Percentiles rank a stretch among this genome's conserved stretches.
These are phyloP conservation scores for apple (Malus domestica) DNA, from an alignment of 306 rosid genomes.

Conservation along the genomic window DNA sequence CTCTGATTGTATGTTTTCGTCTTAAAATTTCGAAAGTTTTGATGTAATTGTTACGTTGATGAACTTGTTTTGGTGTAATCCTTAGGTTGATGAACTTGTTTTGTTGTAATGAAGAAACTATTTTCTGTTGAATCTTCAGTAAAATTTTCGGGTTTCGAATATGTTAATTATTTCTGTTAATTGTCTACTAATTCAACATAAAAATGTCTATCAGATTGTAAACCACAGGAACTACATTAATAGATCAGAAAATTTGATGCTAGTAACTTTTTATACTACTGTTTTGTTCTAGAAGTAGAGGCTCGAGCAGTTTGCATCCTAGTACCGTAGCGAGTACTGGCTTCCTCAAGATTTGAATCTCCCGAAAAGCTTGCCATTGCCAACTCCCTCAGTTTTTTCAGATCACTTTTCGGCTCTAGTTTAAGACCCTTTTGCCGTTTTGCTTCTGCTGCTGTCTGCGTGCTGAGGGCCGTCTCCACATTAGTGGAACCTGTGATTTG, in stretches of 20 bases:
- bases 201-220: background rate
- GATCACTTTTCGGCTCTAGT: slow-evolving; percentile 32
- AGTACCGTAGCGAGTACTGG: slow-evolving; percentile 47
- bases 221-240: background rate
- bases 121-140: background rate
- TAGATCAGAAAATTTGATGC: no score
- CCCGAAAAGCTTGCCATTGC: slow-evolving; percentile 59
- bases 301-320: background rate
- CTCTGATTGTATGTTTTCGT: background rate
- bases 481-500: slow-evolving; percentile 16
- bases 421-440: slow-evolving; percentile 36
- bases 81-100: background rate
- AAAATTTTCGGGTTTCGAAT: background rate
- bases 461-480: slow-evolving; percentile 1
- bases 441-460: slow-evolving; percentile 34
- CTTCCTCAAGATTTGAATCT: slow-evolving; percentile 30
- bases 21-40: background rate
- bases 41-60: background rate
- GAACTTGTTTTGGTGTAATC: background rate
- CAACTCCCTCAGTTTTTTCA: slow-evolving; percentile 47
- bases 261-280: background rate
- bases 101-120: background rate
- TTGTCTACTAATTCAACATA: background rate
- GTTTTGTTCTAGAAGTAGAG: background rate
- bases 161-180: background rate